A percentile compares a stretch with the other conserved stretches of the same genome.
Evolutionary conservation across 2,329 filamentous ascomycete species (phyloP).

Genomic region (Nothophoma quercina): DNA sequence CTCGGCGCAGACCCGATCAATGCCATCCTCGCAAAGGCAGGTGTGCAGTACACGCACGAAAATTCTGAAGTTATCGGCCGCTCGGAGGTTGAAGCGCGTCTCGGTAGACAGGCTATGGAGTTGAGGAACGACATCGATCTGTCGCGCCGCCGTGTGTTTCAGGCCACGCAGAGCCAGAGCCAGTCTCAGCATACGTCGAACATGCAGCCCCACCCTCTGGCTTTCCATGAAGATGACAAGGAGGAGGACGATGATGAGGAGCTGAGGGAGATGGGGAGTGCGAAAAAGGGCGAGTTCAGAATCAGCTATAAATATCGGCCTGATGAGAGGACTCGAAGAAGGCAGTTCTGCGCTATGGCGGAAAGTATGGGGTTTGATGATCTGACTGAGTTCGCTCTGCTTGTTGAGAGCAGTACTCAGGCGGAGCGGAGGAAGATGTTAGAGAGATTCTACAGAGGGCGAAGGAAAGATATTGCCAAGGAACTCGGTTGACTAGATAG

Average conservation of each 20-base stretch:
- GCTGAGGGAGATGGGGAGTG: slow-evolving; percentile 18
- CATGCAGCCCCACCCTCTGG: slow-evolving; percentile 7
- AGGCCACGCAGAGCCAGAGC: slow-evolving; percentile 52
- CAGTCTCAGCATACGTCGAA: slow-evolving; percentile 29
- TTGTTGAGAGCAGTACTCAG: slow-evolving; percentile 90
- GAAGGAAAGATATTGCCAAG: slow-evolving; percentile 59
- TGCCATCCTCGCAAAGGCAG: slow-evolving; percentile 85
- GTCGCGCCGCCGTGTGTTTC: slow-evolving; percentile 66
- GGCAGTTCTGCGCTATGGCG: slow-evolving; percentile 94
- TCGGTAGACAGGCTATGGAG: slow-evolving; percentile 78
- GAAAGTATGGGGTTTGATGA: slow-evolving; percentile 76
- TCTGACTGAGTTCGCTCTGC: slow-evolving; percentile 84
- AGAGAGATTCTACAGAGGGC: slow-evolving; percentile 77
- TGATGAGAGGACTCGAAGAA: slow-evolving; percentile 72
- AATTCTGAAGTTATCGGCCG: slow-evolving; percentile 95
- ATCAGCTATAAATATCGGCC: slow-evolving; percentile 73
- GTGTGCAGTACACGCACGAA: slow-evolving; percentile 94
- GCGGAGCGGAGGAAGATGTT: slow-evolving; percentile 80
- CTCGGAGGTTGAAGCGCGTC: slow-evolving; percentile 86
- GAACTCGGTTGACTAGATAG: slow-evolving; percentile 18
- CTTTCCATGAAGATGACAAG: background rate
- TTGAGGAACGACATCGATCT: slow-evolving; percentile 60
- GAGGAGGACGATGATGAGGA: slow-evolving; percentile 24
- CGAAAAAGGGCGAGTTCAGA: slow-evolving; percentile 46
- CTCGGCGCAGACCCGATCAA: slow-evolving; percentile 73